Percentiles rank a stretch among this genome's conserved stretches.
Evolutionary conservation across 2,329 filamentous ascomycete genomes (phyloP).

Genomic region (Penicillium freii): DNA sequence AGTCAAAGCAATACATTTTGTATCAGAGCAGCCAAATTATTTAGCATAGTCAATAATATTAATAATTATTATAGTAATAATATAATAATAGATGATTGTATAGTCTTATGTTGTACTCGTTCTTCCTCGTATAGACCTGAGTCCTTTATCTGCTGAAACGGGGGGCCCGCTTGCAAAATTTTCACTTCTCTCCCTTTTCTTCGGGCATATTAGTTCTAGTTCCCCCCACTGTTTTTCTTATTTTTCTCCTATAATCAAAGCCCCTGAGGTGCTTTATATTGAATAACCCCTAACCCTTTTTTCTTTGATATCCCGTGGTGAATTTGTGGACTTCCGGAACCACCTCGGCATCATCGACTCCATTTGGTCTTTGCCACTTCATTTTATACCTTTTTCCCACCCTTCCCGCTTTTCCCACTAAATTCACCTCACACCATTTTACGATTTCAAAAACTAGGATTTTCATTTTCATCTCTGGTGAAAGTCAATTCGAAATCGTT

Average conservation of each 20-base stretch:
- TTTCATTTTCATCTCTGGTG: neutral
- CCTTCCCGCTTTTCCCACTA: neutral
- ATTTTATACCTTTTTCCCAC: neutral
- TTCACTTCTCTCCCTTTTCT: neutral
- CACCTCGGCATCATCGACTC: conserved; percentile 1
- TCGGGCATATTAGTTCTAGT: neutral
- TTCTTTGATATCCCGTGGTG: neutral
- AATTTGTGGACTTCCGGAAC: conserved; percentile 1
- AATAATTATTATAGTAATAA: neutral
- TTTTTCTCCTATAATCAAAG: neutral
- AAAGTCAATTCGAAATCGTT: neutral
- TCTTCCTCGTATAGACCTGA: neutral
- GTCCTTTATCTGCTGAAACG: conserved; percentile 2
- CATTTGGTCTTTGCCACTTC: conserved; percentile 3
- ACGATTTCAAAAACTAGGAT: no score
- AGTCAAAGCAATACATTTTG: neutral
- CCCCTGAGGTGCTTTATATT: neutral
- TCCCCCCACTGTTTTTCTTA: neutral
- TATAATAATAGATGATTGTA: neutral
- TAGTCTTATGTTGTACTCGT: neutral
- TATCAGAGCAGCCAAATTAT: neutral
- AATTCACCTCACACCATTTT: neutral
- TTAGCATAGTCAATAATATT: neutral
- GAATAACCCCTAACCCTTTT: neutral
- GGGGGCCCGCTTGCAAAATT: neutral